Percentiles rank a stretch among this genome's conserved stretches.
These are phyloP conservation scores for Lavandula angustifolia DNA, from an alignment of 257 asterid species.

Conservation along the genomic window DNA sequence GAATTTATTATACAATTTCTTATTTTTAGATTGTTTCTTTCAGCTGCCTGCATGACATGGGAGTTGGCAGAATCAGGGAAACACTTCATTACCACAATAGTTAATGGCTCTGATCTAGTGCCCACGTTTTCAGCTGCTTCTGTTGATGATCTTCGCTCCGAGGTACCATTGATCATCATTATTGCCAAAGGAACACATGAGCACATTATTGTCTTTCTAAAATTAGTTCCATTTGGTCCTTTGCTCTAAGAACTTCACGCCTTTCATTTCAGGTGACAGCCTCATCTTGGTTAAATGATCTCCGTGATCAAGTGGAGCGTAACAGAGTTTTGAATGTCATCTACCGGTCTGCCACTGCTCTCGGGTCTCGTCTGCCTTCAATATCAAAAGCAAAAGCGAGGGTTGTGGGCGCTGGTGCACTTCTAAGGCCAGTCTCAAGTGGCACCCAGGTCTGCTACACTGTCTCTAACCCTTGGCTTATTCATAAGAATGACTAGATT, in stretches of 20 bases:
- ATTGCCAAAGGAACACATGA: neutral
- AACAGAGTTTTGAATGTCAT: constrained; percentile 63
- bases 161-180: constrained; percentile 47
- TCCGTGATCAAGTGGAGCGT: constrained; percentile 85
- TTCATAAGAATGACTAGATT: constrained; percentile 21
- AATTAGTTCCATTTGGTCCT: constrained; percentile 20
- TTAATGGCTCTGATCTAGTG: constrained; percentile 86
- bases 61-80: constrained; percentile 88
- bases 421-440: constrained; percentile 87
- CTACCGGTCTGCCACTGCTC: constrained; percentile 81
- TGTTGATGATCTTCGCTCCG: constrained; percentile 77
- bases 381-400: constrained; percentile 78
- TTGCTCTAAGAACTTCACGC: constrained; percentile 16
- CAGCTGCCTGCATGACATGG: constrained; percentile 92
- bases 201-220: neutral
- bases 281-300: constrained; percentile 84
- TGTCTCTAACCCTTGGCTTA: constrained; percentile 22
- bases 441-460: constrained; percentile 60
- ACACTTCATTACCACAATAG: constrained; percentile 69
- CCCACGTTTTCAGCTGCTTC: constrained; percentile 85
- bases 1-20: constrained; percentile 4
- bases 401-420: constrained; percentile 89
- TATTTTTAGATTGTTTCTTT: constrained; percentile 16
- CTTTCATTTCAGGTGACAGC: constrained; percentile 64
- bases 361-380: constrained; percentile 82